phyloP scores from a whole-genome alignment of 1,284 basidiomycete genomes.

The Ceratobasidium sp. region DNA sequence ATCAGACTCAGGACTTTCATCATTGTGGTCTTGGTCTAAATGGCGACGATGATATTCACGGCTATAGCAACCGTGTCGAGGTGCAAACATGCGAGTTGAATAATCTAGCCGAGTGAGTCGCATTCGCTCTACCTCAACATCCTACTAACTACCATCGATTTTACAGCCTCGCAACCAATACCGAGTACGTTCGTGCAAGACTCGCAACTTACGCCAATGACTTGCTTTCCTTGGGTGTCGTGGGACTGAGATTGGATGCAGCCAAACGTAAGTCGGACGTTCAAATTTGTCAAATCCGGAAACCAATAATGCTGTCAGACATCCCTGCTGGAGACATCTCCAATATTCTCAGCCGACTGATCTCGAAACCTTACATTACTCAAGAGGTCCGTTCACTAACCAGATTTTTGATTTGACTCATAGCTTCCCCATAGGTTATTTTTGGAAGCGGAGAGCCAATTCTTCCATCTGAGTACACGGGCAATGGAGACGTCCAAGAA shows the following conservation, averaged over 20 bases:
- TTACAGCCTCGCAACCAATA: conserved; percentile 58
- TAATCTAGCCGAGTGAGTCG: conserved; percentile 41
- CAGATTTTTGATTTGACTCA: too few species aligned
- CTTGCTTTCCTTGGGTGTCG: conserved; percentile 64
- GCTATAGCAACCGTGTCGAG: conserved; percentile 59
- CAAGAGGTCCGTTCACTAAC: conserved; percentile 38
- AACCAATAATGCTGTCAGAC: conserved; percentile 26
- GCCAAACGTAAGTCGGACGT: conserved; percentile 69
- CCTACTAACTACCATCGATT: neutral
- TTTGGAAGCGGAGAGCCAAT: conserved; percentile 39
- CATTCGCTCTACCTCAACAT: neutral
- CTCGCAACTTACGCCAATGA: conserved; percentile 67
- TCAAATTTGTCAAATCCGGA: neutral
- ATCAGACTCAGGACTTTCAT: conserved; percentile 40
- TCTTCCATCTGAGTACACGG: conserved; percentile 37
- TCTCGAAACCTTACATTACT: conserved; percentile 35
- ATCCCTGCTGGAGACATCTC: conserved; percentile 38
- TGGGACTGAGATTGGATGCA: conserved; percentile 70
- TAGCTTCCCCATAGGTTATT: conserved; percentile 40
- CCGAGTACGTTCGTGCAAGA: conserved; percentile 60
- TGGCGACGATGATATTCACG: conserved; percentile 28
- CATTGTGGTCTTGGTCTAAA: conserved; percentile 33
- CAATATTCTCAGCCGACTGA: conserved; percentile 39
- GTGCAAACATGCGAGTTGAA: conserved; percentile 60
- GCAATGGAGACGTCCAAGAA: conserved; percentile 41